These are phyloP conservation scores for Alnus rubra DNA, from an alignment of 306 rosid species.

Conservation along the genomic window DNA sequence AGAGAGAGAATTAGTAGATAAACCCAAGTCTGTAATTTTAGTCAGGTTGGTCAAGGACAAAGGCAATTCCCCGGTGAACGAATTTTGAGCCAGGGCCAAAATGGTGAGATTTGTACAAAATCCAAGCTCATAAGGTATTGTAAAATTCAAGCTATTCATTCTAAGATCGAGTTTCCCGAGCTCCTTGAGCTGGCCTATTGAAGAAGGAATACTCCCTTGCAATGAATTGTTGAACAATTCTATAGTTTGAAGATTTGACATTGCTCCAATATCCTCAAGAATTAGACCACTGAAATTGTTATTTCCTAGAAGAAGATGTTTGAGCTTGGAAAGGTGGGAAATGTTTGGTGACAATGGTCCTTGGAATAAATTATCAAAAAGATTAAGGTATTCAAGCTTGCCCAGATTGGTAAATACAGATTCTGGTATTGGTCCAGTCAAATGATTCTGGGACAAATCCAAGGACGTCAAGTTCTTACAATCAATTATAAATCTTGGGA, in stretches of 20 bases:
- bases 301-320: constrained; percentile 38
- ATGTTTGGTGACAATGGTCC: constrained; percentile 53
- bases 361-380: constrained; percentile 38
- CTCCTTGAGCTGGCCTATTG: constrained; percentile 46
- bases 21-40: constrained; percentile 32
- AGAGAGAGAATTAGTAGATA: constrained; percentile 50
- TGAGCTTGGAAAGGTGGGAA: constrained; percentile 58
- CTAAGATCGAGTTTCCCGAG: constrained; percentile 42
- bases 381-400: constrained; percentile 61
- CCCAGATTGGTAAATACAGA: constrained; percentile 40
- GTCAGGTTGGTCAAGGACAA: constrained; percentile 38
- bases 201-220: constrained; percentile 49
- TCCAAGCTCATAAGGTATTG: constrained; percentile 62
- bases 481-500: constrained; percentile 52
- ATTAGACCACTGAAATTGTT: constrained; percentile 47
- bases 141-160: constrained; percentile 37
- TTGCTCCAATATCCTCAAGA: constrained; percentile 40
- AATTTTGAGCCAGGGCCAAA: constrained; percentile 43
- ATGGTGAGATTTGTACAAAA: constrained; percentile 49
- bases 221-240: constrained; percentile 36
- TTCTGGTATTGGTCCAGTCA: constrained; percentile 53
- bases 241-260: constrained; percentile 3
- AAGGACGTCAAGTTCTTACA: constrained; percentile 59
- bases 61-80: constrained; percentile 51
- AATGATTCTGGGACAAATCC: constrained; percentile 46